Percentiles rank a stretch among this genome's conserved stretches.
phyloP scores from a whole-genome alignment of 139 green algal genomes.

The Zygnema circumcarinatum region DNA sequence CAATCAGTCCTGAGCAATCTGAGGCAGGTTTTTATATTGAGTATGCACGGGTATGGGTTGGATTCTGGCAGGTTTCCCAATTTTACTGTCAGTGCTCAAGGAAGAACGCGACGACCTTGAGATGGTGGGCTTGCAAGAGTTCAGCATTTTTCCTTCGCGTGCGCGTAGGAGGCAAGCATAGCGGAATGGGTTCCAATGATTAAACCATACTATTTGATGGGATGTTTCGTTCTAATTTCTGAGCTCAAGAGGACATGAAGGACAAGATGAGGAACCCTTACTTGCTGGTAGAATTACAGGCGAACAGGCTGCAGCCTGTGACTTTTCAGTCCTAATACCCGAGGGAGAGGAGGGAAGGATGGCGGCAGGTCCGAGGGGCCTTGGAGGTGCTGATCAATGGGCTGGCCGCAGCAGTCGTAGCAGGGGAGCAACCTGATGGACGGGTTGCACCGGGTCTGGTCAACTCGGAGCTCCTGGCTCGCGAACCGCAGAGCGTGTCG shows the following conservation, averaged over 20 bases:
- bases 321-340: background rate
- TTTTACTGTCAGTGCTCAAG: slow-evolving; percentile 72
- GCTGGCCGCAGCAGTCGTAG: slow-evolving; percentile 31
- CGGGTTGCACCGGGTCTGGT: slow-evolving; percentile 11
- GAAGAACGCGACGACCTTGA: slow-evolving; percentile 83
- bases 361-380: slow-evolving; percentile 66
- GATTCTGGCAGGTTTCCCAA: slow-evolving; percentile 68
- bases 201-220: background rate
- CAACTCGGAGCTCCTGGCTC: slow-evolving; percentile 78
- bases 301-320: background rate
- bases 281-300: no score
- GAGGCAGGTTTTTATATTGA: no score
- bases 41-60: no score
- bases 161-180: background rate
- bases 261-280: slow-evolving; percentile 36
- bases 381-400: slow-evolving; percentile 80
- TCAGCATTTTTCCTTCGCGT: background rate
- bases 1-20: no score
- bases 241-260: slow-evolving; percentile 41
- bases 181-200: background rate
- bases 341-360: background rate
- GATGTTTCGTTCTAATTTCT: slow-evolving; percentile 43
- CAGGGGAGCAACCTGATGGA: background rate
- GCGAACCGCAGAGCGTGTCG: slow-evolving; percentile 67
- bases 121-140: slow-evolving; percentile 57